phyloP scores from a whole-genome alignment of 768 basidiomycete species.

The Tricholomella constricta region DNA sequence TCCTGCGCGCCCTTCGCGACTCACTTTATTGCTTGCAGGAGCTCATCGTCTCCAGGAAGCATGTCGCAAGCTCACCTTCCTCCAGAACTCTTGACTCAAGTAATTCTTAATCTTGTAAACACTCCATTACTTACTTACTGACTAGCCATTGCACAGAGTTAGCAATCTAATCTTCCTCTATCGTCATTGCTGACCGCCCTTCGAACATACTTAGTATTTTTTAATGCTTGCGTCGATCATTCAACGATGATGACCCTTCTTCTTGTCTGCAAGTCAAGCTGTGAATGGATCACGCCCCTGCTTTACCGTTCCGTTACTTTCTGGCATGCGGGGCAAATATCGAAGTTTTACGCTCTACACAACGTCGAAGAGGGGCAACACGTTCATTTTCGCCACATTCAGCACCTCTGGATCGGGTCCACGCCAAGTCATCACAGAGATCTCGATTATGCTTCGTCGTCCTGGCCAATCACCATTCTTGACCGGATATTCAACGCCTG shows the following conservation, averaged over 20 bases:
- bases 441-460: constrained; percentile 29
- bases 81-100: constrained; percentile 11
- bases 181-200: not conserved
- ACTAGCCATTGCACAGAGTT: not conserved
- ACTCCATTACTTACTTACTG: not conserved
- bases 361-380: constrained; percentile 18
- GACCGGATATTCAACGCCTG: constrained; percentile 32
- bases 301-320: constrained; percentile 27
- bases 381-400: constrained; percentile 23
- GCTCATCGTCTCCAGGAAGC: not conserved
- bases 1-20: no score
- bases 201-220: constrained; percentile 13
- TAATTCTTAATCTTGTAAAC: not conserved
- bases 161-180: not conserved
- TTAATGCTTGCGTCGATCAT: constrained; percentile 14
- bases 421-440: constrained; percentile 18
- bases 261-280: constrained; percentile 10
- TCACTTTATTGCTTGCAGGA: not conserved
- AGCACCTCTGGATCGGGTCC: constrained; percentile 34
- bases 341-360: constrained; percentile 21
- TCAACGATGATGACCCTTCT: constrained; percentile 3
- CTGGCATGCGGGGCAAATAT: constrained; percentile 19
- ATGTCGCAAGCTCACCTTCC: constrained; percentile 2
- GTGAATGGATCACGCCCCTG: constrained; percentile 22
- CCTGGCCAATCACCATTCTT: constrained; percentile 35